These are phyloP conservation scores for Carex cristatella DNA, from an alignment of 176 grass and related monocot genomes.

Conservation along the genomic window DNA sequence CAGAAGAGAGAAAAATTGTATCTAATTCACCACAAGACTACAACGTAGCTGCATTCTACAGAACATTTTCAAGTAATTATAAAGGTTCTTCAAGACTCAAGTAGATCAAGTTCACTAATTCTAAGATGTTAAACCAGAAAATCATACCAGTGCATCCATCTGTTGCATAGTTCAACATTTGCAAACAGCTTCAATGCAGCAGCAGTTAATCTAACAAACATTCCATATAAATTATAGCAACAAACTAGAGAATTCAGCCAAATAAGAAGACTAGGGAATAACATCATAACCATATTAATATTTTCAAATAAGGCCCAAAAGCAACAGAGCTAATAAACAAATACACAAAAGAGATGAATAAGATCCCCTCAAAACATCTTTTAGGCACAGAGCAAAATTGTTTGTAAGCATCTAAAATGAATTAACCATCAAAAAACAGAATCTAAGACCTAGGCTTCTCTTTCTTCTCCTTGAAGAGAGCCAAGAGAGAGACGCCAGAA, in stretches of 20 bases:
- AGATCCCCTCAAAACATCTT: not conserved
- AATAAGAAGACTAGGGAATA: not conserved
- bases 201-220: not conserved
- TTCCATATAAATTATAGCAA: not conserved
- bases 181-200: not conserved
- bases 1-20: no score
- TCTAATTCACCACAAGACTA: no score
- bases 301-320: not conserved
- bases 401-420: not conserved
- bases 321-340: not conserved
- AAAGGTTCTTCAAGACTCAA: no score
- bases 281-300: not conserved
- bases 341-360: not conserved
- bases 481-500: slow-evolving; percentile 12
- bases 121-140: not conserved
- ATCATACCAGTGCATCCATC: not conserved
- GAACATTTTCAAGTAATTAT: no score
- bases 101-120: no score
- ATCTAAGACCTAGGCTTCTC: slow-evolving; percentile 24
- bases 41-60: no score
- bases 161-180: no score
- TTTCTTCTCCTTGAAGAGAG: slow-evolving; percentile 24
- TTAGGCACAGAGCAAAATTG: not conserved
- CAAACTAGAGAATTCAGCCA: not conserved
- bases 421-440: not conserved